Conservation (phyloP, 805 yeast species). For the Kluyveromyces siamensis region DNA sequence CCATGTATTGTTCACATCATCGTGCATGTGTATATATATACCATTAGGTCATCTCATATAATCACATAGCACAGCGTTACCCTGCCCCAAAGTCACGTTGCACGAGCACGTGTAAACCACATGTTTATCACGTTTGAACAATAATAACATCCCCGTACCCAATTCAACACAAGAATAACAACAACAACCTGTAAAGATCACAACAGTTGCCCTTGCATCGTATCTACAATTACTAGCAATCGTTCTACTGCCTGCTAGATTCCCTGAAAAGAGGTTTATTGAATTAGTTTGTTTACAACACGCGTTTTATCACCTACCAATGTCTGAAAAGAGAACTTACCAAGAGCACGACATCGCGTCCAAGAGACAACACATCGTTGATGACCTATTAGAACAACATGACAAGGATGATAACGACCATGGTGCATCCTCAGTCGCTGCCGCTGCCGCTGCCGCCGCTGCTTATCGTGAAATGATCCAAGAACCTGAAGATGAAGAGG, state of each 20-base stretch:
- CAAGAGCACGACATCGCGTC: background rate
- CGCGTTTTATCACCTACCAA: background rate
- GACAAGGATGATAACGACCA: constrained; percentile 6
- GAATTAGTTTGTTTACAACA: no score
- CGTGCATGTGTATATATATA: no score
- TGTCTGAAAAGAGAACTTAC: constrained; percentile 2
- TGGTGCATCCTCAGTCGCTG: constrained; percentile 13
- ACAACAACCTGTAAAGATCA: background rate
- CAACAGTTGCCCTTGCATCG: background rate
- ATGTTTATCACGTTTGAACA: constrained; percentile 3
- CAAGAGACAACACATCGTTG: constrained; percentile 3
- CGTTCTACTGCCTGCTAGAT: no score
- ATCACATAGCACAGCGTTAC: background rate
- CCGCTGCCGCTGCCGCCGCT: constrained; percentile 22
- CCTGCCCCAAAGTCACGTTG: background rate
- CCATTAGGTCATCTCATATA: no score
- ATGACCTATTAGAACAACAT: background rate
- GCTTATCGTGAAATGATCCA: constrained; percentile 18
- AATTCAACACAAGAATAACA: background rate
- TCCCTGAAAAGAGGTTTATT: no score
- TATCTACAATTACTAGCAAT: background rate
- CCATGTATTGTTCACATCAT: no score
- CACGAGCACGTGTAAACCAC: constrained; percentile 2
- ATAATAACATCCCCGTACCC: background rate
- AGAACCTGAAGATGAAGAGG: constrained; percentile 14